Evolutionary conservation across 345 rosid genomes (phyloP).

Genomic region (Arabis alpina): DNA sequence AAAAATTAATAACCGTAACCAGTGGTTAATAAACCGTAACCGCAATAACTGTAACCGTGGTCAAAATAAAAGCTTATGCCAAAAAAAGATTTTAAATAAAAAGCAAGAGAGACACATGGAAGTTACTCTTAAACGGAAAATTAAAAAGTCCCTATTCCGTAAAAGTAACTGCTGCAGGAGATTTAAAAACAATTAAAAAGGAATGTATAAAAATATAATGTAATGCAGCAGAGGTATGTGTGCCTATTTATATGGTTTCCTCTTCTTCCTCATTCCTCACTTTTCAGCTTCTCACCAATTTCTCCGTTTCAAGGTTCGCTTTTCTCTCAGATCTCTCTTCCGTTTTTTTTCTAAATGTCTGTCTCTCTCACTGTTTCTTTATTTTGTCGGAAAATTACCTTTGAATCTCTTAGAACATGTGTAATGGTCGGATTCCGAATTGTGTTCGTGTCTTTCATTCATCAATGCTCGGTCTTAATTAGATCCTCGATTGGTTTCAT

Average conservation of each 20-base stretch:
- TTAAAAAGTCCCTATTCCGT: constrained; percentile 8
- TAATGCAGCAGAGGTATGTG: background rate
- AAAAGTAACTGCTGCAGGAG: constrained; percentile 19
- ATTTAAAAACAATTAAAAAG: constrained; percentile 26
- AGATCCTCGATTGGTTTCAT: constrained; percentile 23
- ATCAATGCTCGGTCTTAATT: constrained; percentile 27
- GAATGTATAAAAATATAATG: constrained; percentile 21
- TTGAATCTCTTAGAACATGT: background rate
- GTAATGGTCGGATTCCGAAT: constrained; percentile 13
- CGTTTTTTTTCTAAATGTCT: background rate
- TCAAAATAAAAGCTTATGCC: too few species aligned
- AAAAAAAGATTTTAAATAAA: too few species aligned
- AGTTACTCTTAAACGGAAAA: background rate
- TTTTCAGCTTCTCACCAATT: constrained; percentile 34
- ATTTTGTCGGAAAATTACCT: constrained; percentile 9
- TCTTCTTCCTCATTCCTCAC: constrained; percentile 29
- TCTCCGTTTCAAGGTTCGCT: constrained; percentile 38
- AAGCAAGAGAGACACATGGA: constrained; percentile 21
- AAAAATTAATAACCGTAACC: too few species aligned
- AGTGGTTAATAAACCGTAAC: too few species aligned
- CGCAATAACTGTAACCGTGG: too few species aligned
- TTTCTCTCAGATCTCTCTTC: constrained; percentile 23
- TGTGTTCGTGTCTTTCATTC: constrained; percentile 17
- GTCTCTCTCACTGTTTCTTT: background rate
- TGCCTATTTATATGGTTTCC: constrained; percentile 21